Base-by-base conservation (phyloP, 2,329 filamentous ascomycete genomes). In the Thermomyces lanuginosus region DNA sequence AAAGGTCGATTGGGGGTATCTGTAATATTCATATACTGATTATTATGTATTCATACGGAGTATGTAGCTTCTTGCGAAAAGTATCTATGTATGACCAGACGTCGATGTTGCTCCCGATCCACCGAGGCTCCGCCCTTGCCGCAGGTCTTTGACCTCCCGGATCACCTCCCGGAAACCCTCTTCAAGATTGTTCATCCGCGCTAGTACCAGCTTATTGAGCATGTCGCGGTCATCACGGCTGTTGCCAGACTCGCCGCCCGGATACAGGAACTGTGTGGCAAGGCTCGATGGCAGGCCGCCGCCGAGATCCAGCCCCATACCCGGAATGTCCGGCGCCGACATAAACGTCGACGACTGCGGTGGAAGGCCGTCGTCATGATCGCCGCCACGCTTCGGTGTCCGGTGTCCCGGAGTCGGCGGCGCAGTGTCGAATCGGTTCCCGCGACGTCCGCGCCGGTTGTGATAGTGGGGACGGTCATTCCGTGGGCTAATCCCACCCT, bases 181-280 rank as follows among this genome's bases (percentile, higher is more conserved):
- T 48, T 95, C 84, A 2, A 95, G 63, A 5, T 77, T 86, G 49
- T 89, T 89, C 82, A 93, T 93, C 17, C 82, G 65, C 6, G 82
- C 81, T 23, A 93, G 60, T 53, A 93, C 77, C 23, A 92, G 65
- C 30, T 81, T 69, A 39, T 75, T 68, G 44, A 77, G 73, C 66
- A 84, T 77, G 21, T 78, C 69, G 43, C 80, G 76, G 49, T 69
- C 63, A 61, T 60, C 58, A 14, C 57, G 57, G 8, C 54, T 48
- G 53, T 40, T 49, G 22, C 65, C 66, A 28, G 72, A 51, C 11
- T 68, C 69, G 8, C 73, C 72, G 26, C 72, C 68, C 0, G 74
- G 75, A 57, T 77, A 71, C 6, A 70, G 75, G 67, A 89, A 75
- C 44, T 86, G 77, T 1, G 78, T 86, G 16, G 76, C 75, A 44